A percentile compares a stretch with the other conserved stretches of the same genome.
These are phyloP conservation scores for Mychonastes homosphaera DNA, from an alignment of 139 green algal species.

Conservation along the genomic window DNA sequence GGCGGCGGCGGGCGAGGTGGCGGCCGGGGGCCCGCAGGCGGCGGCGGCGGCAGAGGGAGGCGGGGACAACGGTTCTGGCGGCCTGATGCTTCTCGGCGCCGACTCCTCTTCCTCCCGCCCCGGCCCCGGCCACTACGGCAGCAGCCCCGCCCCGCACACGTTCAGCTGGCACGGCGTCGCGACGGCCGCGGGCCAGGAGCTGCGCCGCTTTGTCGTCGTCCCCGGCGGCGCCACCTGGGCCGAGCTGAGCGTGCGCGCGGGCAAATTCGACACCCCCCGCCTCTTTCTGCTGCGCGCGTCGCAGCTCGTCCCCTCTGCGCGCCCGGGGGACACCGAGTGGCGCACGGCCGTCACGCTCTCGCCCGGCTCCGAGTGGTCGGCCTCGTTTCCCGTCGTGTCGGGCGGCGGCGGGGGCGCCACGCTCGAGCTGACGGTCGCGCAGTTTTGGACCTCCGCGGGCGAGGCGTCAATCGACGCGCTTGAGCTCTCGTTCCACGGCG, in stretches of 20 bases:
- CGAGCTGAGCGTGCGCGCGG: slow-evolving; percentile 48
- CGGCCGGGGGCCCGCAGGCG: too few species aligned
- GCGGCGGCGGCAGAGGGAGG: background rate
- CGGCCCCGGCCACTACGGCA: slow-evolving; percentile 4
- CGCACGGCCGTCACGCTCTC: slow-evolving; percentile 31
- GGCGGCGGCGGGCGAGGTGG: too few species aligned
- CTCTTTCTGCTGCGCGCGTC: slow-evolving; percentile 30
- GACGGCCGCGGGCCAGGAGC: slow-evolving; percentile 35
- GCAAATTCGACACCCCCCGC: slow-evolving; percentile 31
- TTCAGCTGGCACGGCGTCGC: slow-evolving; percentile 17
- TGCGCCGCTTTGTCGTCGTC: slow-evolving; percentile 58
- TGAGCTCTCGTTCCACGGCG: slow-evolving; percentile 70
- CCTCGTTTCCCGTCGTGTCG: slow-evolving; percentile 17
- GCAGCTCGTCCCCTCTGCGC: slow-evolving; percentile 44
- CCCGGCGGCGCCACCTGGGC: slow-evolving; percentile 72
- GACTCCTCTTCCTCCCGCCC: background rate
- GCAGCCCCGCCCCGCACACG: slow-evolving; percentile 8
- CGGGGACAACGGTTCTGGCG: background rate
- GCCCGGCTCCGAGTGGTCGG: slow-evolving; percentile 24
- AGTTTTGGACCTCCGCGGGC: slow-evolving; percentile 64
- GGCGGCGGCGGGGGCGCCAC: slow-evolving; percentile 42
- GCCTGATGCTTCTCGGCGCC: background rate
- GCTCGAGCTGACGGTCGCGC: slow-evolving; percentile 71
- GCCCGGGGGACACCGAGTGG: slow-evolving; percentile 51
- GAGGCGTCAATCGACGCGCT: slow-evolving; percentile 23